Conservation (phyloP, 345 rosid genomes). For the Hibiscus trionum region DNA sequence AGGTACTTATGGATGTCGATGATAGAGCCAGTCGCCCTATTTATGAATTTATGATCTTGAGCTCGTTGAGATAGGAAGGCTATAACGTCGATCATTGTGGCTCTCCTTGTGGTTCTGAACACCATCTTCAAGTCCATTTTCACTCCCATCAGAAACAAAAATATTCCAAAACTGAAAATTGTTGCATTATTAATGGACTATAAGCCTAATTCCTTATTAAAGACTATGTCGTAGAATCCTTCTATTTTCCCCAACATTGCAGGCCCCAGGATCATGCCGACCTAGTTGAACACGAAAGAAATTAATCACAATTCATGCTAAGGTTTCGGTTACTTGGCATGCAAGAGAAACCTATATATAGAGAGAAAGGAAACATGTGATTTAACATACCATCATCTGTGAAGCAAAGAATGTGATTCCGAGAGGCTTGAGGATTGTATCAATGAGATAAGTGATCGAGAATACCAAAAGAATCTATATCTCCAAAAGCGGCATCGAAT, state of each 20-base stretch:
- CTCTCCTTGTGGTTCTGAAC: slow-evolving; percentile 17
- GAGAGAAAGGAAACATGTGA: not conserved
- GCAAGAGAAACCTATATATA: no score
- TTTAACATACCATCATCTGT: slow-evolving; percentile 25
- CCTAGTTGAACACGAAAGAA: slow-evolving; percentile 9
- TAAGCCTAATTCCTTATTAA: not conserved
- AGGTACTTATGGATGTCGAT: slow-evolving; percentile 29
- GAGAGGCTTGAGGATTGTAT: slow-evolving; percentile 11
- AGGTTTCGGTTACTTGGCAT: no score
- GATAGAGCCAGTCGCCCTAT: slow-evolving; percentile 38
- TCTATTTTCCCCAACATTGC: not conserved
- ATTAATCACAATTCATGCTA: no score
- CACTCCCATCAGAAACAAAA: slow-evolving; percentile 21
- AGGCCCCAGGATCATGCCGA: slow-evolving; percentile 15
- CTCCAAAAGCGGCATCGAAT: slow-evolving; percentile 23
- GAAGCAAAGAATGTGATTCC: slow-evolving; percentile 25
- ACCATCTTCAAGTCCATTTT: slow-evolving; percentile 25
- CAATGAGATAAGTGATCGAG: not conserved
- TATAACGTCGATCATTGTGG: slow-evolving; percentile 18
- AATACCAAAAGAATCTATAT: slow-evolving; percentile 19
- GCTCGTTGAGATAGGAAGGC: slow-evolving; percentile 19
- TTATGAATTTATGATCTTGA: slow-evolving; percentile 39
- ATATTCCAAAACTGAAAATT: slow-evolving; percentile 29
- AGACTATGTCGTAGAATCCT: not conserved
- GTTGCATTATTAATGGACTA: slow-evolving; percentile 27